These are phyloP conservation scores for Dryas drummondii DNA, from an alignment of 306 rosid species.

Conservation along the genomic window DNA sequence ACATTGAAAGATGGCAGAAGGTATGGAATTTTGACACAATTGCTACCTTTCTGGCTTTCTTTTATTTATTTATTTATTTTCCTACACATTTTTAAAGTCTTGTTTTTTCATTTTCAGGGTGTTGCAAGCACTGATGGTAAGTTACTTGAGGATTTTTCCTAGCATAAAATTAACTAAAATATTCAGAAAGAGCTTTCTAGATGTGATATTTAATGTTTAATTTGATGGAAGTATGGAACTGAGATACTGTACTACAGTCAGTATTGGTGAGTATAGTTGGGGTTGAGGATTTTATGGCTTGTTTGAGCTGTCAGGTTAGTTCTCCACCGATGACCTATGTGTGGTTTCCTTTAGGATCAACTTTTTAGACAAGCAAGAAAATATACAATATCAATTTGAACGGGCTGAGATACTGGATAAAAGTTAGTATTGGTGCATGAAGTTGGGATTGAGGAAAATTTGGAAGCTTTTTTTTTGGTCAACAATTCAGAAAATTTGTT, in stretches of 20 bases:
- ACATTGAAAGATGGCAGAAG: constrained; percentile 99
- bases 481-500: neutral
- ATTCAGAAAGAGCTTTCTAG: constrained; percentile 7
- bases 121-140: constrained; percentile 92
- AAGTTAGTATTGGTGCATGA: neutral
- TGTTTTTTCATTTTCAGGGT: constrained; percentile 58
- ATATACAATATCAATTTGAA: neutral
- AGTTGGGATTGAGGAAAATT: neutral
- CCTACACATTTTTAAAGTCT: constrained; percentile 2
- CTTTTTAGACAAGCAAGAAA: neutral
- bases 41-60: neutral
- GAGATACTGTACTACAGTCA: constrained; percentile 1
- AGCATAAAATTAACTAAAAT: neutral
- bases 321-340: neutral
- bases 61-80: neutral
- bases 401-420: neutral
- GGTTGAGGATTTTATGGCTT: neutral
- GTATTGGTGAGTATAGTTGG: neutral
- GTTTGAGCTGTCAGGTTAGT: neutral
- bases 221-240: constrained; percentile 10
- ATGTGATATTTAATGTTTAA: neutral
- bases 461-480: too few species aligned
- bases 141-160: constrained; percentile 21
- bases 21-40: constrained; percentile 37
- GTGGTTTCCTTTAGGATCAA: neutral